A percentile compares a stretch with the other conserved stretches of the same genome.
Conservation (phyloP, 1,284 basidiomycete species). For the Ganoderma sp. region DNA sequence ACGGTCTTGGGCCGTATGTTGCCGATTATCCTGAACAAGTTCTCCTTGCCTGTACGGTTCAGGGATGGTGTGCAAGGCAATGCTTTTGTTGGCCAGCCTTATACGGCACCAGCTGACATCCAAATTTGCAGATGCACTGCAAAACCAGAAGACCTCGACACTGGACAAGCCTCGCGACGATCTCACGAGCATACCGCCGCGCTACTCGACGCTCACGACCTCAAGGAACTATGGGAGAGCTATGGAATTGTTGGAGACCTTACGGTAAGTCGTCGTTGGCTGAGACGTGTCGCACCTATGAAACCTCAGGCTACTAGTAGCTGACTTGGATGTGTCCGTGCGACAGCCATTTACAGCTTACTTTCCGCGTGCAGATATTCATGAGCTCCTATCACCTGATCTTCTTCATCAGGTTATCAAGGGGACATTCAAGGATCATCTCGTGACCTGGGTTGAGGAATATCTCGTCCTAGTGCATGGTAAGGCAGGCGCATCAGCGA, state of each 20-base stretch:
- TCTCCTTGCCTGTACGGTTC: conserved; percentile 6
- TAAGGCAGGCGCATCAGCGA: neutral
- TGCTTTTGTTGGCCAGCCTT: too few relatives aligned
- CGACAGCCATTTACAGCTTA: conserved; percentile 14
- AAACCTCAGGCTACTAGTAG: too few relatives aligned
- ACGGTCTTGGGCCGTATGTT: conserved; percentile 27
- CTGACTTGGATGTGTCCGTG: too few relatives aligned
- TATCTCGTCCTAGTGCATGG: conserved; percentile 6
- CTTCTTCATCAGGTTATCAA: conserved; percentile 18
- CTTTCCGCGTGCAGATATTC: conserved; percentile 20
- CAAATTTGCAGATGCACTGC: neutral
- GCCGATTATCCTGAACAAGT: conserved; percentile 31
- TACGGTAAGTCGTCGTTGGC: neutral
- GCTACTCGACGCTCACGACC: neutral
- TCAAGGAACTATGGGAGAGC: neutral
- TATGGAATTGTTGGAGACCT: neutral
- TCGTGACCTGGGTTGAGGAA: conserved; percentile 23
- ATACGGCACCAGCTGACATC: too few relatives aligned
- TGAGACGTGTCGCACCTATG: too few relatives aligned
- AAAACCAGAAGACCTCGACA: neutral
- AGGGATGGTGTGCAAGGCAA: conserved; percentile 27
- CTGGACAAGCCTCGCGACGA: conserved; percentile 1
- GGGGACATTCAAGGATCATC: conserved; percentile 25
- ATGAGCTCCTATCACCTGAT: conserved; percentile 12
- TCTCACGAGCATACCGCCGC: neutral